Base-by-base conservation (phyloP, 305 asterid genomes). In the Fraxinus xanthoxyloides region DNA sequence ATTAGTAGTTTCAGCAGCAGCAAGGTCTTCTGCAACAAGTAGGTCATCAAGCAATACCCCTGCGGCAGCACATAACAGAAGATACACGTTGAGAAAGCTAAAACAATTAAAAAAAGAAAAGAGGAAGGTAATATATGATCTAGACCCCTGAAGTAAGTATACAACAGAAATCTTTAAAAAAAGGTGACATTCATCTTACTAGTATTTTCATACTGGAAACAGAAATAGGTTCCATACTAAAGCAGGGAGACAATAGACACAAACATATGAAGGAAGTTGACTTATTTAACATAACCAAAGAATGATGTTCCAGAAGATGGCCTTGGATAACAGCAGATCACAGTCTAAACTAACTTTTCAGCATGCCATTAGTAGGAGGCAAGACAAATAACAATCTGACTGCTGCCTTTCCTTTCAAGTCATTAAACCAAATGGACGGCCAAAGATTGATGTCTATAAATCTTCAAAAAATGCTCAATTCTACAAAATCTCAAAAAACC, bases 11-110 rank as follows among this genome's bases (percentile, higher is more conserved):
- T 97, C 99, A 59, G 97, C 95, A 81, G 99, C 97, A 75, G 99
- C 98, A 86, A 97, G 88, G 85, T 97, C 99, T 88, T 97, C 99
- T 56, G 99, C 98, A 23, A 93, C 98, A 69, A 97, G 98, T 75
- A 97, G 89, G 86, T 95, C 99, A 84, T 92, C 98, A 72, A 97
- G 95, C 87, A 97, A 89, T 77, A 95, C 97, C 82, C 99, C 99
- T 97, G 51, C 17, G 51, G 61, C 13, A 85, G 78, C 36, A 76
- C 69, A 80, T 85, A 6, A 69, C 83, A 61, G 79, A 76, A 73
- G 72, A 72, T 73, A 75, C 23, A 51, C 46, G 19, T 56, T 19
- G 40, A 35, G 32, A 46, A 59, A 35, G 74, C 34, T 54, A 54
- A 54, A 17, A 24, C 63, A 51, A 51, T 17, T 48, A 3, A 1